Percentiles rank a stretch among this genome's conserved stretches.
Evolutionary conservation across 441 rosid genomes (phyloP).

Genomic region (Flueggea neowawraea): DNA sequence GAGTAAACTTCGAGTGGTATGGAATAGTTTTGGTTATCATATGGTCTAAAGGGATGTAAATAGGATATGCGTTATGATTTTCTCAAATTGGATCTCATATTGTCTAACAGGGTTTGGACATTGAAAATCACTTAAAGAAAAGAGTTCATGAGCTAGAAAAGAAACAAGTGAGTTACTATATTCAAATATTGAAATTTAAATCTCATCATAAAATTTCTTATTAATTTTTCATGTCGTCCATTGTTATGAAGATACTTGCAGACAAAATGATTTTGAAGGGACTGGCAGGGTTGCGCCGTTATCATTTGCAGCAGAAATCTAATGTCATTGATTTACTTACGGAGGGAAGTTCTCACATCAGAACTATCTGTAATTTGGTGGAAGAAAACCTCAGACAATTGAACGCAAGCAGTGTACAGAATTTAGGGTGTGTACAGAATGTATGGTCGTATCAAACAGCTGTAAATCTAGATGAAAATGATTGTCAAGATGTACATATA

Average conservation of each 20-base stretch:
- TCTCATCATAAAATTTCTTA: conserved; percentile 10
- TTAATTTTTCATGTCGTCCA: conserved; percentile 19
- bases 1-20: conserved; percentile 80
- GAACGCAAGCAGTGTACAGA: conserved; percentile 27
- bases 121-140: conserved; percentile 92
- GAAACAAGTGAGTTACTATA: conserved; percentile 56
- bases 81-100: conserved; percentile 11
- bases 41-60: conserved; percentile 6
- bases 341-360: conserved; percentile 55
- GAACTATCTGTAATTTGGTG: conserved; percentile 33
- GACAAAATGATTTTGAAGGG: conserved; percentile 47
- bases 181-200: conserved; percentile 3
- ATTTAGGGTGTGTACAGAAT: conserved; percentile 35
- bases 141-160: conserved; percentile 69
- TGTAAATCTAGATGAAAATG: conserved; percentile 47
- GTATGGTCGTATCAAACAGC: conserved; percentile 24
- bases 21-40: conserved; percentile 16
- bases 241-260: conserved; percentile 42
- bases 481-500: conserved; percentile 58
- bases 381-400: conserved; percentile 47
- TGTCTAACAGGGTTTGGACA: conserved; percentile 77
- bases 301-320: conserved; percentile 58
- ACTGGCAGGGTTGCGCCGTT: conserved; percentile 46
- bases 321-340: conserved; percentile 54
- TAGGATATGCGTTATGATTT: conserved; percentile 1